Conservation (phyloP, 1,139 yeast species). For the Citeromyces hawaiiensis region DNA sequence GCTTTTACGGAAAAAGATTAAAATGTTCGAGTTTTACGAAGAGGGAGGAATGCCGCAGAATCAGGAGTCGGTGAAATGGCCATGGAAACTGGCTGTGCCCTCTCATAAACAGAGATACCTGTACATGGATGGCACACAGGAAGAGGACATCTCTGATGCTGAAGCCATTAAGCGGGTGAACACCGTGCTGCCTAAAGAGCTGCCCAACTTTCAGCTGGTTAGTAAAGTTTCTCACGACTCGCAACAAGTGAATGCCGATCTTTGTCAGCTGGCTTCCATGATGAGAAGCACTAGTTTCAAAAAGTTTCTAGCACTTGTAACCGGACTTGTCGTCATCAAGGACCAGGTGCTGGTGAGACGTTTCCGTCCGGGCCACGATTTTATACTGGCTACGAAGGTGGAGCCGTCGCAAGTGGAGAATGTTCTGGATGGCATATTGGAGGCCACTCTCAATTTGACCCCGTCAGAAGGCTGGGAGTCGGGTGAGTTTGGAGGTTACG, state of each 20-base stretch:
- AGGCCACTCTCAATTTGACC: slow-evolving; percentile 66
- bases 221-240: slow-evolving; percentile 7
- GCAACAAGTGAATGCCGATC: slow-evolving; percentile 9
- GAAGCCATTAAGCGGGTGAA: slow-evolving; percentile 19
- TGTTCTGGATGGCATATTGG: slow-evolving; percentile 39
- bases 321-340: slow-evolving; percentile 50
- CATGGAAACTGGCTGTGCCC: slow-evolving; percentile 90
- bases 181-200: slow-evolving; percentile 31
- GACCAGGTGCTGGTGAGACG: slow-evolving; percentile 68
- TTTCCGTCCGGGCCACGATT: slow-evolving; percentile 92
- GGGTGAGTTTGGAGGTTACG: slow-evolving; percentile 92
- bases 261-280: slow-evolving; percentile 44
- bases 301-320: slow-evolving; percentile 55
- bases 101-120: slow-evolving; percentile 86
- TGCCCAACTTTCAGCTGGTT: slow-evolving; percentile 35
- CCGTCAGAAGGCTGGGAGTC: slow-evolving; percentile 76
- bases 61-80: slow-evolving; percentile 42
- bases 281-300: slow-evolving; percentile 49
- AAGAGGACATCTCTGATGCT: slow-evolving; percentile 17
- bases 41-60: slow-evolving; percentile 38
- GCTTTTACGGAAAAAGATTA: slow-evolving; percentile 30
- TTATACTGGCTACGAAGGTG: slow-evolving; percentile 76
- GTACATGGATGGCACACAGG: slow-evolving; percentile 55
- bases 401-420: slow-evolving; percentile 26
- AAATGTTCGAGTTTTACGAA: slow-evolving; percentile 38